phyloP scores from a whole-genome alignment of 179 eudicot genomes.

The Patellifolia procumbens region DNA sequence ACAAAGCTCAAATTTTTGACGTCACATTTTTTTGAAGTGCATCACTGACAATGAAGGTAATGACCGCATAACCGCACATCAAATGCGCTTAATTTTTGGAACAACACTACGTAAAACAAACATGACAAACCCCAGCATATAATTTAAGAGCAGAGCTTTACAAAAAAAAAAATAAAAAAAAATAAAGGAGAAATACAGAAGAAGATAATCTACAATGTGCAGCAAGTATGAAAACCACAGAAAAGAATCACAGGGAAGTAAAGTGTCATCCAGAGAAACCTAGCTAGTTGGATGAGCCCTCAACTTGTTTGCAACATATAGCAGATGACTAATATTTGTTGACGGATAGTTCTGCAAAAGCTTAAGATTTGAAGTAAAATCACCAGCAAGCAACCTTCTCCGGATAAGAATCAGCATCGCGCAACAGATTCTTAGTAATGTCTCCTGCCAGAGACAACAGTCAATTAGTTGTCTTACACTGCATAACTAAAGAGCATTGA shows the following conservation, averaged over 20 bases:
- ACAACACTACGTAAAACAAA: not conserved
- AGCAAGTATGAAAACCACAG: conserved; percentile 5
- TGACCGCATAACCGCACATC: too few relatives aligned
- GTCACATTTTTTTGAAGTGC: too few relatives aligned
- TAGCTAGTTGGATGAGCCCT: conserved; percentile 47
- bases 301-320: conserved; percentile 89
- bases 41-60: too few relatives aligned
- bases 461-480: not conserved
- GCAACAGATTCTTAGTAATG: conserved; percentile 87
- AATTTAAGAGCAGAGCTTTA: conserved; percentile 4
- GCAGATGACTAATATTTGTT: conserved; percentile 83
- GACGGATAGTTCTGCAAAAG: conserved; percentile 86
- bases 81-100: too few relatives aligned
- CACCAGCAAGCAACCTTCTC: conserved; percentile 94
- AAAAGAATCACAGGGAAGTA: conserved; percentile 6
- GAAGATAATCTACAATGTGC: conserved; percentile 32
- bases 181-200: conserved; percentile 14
- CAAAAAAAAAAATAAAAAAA: not conserved
- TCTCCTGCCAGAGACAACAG: conserved; percentile 57
- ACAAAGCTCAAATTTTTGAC: too few relatives aligned
- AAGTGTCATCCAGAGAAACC: conserved; percentile 14
- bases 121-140: not conserved
- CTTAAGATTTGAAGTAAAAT: conserved; percentile 94
- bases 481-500: not conserved
- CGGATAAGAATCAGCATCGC: conserved; percentile 93